Percentiles rank a stretch among this genome's conserved stretches.
These are phyloP conservation scores for Colletotrichum sansevieriae DNA, from an alignment of 2,329 filamentous ascomycete genomes.

Conservation along the genomic window DNA sequence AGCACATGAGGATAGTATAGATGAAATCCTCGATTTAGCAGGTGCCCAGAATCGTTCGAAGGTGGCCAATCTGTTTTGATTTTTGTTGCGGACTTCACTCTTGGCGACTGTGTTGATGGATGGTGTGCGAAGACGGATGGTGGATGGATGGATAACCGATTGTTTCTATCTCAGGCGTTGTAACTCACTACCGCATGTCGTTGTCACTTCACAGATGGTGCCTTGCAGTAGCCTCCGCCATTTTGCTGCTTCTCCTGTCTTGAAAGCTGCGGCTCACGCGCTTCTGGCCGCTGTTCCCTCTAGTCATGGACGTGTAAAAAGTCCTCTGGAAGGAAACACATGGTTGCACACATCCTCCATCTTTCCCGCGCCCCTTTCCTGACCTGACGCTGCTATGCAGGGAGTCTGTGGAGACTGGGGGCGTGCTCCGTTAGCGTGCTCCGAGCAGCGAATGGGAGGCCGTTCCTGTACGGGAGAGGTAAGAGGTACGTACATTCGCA, in stretches of 20 bases:
- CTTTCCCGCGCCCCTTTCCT: constrained; percentile 31
- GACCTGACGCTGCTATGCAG: constrained; percentile 9
- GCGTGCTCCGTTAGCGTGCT: constrained; percentile 23
- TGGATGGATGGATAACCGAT: constrained; percentile 6
- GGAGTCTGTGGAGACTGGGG: constrained; percentile 1
- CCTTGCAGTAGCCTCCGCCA: constrained; percentile 41
- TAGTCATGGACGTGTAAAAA: constrained; percentile 2
- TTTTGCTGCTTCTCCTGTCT: constrained; percentile 38
- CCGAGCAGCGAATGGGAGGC: constrained; percentile 22
- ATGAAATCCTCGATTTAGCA: constrained; percentile 25
- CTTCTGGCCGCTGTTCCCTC: constrained; percentile 28
- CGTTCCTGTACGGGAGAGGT: constrained; percentile 16
- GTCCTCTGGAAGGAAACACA: constrained; percentile 22
- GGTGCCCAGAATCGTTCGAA: constrained; percentile 11
- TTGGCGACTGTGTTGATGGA: constrained; percentile 24
- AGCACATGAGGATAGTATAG: constrained; percentile 22
- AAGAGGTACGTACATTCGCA: constrained; percentile 24
- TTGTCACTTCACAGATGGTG: constrained; percentile 36
- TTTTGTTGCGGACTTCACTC: not conserved
- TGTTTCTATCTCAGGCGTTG: constrained; percentile 21
- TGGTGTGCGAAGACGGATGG: not conserved
- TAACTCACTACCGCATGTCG: constrained; percentile 28
- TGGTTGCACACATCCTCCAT: constrained; percentile 32
- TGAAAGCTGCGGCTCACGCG: constrained; percentile 39
- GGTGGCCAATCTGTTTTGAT: not conserved